phyloP scores from a whole-genome alignment of 2,329 filamentous ascomycete genomes.

The Scortechinia acanthostroma region DNA sequence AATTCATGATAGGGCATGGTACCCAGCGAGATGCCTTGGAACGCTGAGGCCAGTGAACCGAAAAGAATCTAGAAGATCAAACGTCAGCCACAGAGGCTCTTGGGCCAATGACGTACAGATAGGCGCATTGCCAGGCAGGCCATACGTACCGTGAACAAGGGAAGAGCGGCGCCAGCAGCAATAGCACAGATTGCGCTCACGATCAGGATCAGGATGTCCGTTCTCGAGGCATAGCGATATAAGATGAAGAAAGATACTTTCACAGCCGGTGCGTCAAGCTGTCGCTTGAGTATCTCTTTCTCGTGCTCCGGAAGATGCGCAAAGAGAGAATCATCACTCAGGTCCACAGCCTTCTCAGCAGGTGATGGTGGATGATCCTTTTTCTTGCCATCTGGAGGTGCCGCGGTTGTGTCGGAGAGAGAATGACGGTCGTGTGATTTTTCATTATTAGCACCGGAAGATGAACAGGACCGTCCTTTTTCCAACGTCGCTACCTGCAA shows the following conservation, averaged over 20 bases:
- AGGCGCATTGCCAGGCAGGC: not conserved
- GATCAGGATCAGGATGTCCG: constrained; percentile 56
- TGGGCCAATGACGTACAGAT: constrained; percentile 7
- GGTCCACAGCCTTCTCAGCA: constrained; percentile 23
- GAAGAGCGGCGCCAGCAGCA: constrained; percentile 67
- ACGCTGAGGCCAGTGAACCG: constrained; percentile 67
- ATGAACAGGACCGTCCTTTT: not conserved
- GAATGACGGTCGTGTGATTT: no score
- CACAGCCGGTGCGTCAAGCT: constrained; percentile 58
- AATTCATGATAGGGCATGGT: constrained; percentile 44
- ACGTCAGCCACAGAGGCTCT: constrained; percentile 5
- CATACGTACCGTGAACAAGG: constrained; percentile 64
- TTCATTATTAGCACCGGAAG: no score
- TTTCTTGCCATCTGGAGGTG: no score
- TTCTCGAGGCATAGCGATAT: constrained; percentile 63
- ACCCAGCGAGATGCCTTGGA: constrained; percentile 54
- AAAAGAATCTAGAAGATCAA: constrained; percentile 39
- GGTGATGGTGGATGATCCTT: constrained; percentile 16
- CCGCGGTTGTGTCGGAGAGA: no score
- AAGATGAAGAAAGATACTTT: constrained; percentile 59
- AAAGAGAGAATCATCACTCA: constrained; percentile 43
- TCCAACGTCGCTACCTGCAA: no score
- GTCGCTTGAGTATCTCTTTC: constrained; percentile 57
- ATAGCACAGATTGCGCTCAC: constrained; percentile 60
- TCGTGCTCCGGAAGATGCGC: constrained; percentile 59